Evolutionary conservation across 164 flowering plant species (phyloP).

Genomic region (Cinnamomum chago): DNA sequence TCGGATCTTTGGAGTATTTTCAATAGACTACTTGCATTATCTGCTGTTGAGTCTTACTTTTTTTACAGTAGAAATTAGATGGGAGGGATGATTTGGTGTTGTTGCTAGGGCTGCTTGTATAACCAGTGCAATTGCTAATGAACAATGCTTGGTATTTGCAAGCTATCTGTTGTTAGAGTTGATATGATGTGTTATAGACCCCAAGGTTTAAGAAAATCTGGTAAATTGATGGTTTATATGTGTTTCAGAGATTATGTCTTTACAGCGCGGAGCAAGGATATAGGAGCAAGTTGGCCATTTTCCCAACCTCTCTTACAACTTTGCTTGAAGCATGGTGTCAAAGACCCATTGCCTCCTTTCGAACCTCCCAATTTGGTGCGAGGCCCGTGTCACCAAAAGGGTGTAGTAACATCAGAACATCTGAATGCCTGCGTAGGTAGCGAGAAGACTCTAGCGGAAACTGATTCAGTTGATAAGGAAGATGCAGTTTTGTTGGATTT

Average conservation of each 20-base stretch:
- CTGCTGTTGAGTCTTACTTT: too few species aligned
- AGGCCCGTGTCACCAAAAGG: slow-evolving; percentile 12
- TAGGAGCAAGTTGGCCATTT: slow-evolving; percentile 79
- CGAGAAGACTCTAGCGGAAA: not conserved
- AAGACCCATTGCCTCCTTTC: slow-evolving; percentile 76
- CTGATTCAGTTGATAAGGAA: not conserved
- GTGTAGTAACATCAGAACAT: not conserved
- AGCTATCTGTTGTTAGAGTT: not conserved
- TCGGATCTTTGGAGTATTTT: too few species aligned
- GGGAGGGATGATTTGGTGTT: not conserved
- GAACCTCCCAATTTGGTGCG: slow-evolving; percentile 45
- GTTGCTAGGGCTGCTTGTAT: not conserved
- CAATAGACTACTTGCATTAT: too few species aligned
- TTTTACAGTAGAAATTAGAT: too few species aligned
- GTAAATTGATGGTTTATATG: not conserved
- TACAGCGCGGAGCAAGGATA: slow-evolving; percentile 54
- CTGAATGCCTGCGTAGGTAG: not conserved
- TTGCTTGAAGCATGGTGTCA: slow-evolving; percentile 77
- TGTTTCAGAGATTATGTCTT: slow-evolving; percentile 77
- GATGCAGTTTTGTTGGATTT: slow-evolving; percentile 7
- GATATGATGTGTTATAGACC: not conserved
- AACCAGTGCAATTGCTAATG: not conserved
- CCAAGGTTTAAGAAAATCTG: not conserved
- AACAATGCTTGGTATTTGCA: not conserved
- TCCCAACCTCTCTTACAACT: slow-evolving; percentile 58